Percentiles rank a stretch among this genome's conserved stretches.
Evolutionary conservation across 1,284 basidiomycete species (phyloP).

Genomic region (Veloporphyrellus conicus): DNA sequence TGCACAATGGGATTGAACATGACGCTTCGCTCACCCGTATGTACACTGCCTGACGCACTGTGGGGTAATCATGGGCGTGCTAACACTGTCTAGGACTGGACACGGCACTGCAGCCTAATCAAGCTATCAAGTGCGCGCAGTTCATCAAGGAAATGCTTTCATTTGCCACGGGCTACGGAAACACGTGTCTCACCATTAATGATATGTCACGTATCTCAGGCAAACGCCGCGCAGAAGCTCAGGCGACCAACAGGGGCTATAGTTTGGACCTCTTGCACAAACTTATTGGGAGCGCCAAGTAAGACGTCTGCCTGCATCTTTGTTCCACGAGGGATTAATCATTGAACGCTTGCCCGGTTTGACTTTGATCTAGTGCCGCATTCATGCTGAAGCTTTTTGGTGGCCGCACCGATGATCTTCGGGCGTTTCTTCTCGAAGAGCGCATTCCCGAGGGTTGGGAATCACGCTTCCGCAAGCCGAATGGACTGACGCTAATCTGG

Average conservation of each 20-base stretch:
- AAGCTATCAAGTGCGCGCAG: constrained; percentile 45
- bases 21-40: constrained; percentile 68
- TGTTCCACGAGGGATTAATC: background rate
- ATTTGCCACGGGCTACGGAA: no score
- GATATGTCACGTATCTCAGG: no score
- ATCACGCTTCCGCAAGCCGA: constrained; percentile 46
- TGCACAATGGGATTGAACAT: constrained; percentile 77
- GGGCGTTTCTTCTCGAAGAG: constrained; percentile 57
- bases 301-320: constrained; percentile 23
- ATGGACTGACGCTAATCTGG: constrained; percentile 54
- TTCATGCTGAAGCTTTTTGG: constrained; percentile 52
- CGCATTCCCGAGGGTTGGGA: constrained; percentile 69
- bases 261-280: no score
- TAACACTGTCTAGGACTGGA: constrained; percentile 51
- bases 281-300: no score
- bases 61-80: background rate
- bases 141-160: constrained; percentile 55
- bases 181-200: no score
- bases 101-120: constrained; percentile 44
- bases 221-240: no score
- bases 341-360: no score
- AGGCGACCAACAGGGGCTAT: no score
- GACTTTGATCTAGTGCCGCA: constrained; percentile 19
- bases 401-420: constrained; percentile 53
- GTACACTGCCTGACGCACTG: constrained; percentile 24